Evolutionary conservation across 1,139 yeast genomes (phyloP).

Genomic region (Arxiozyma slooffiae): DNA sequence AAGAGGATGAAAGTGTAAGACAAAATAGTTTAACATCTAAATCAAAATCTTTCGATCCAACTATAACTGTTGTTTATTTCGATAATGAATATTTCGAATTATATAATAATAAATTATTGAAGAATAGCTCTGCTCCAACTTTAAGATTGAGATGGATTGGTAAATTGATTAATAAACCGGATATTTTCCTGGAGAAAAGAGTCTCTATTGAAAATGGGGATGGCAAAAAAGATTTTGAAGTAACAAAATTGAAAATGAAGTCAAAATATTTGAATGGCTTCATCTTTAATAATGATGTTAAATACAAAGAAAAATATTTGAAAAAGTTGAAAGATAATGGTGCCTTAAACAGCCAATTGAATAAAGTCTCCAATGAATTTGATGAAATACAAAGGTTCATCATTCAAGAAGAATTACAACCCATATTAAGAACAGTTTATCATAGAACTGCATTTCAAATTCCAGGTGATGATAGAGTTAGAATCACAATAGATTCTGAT

Average conservation of each 20-base stretch:
- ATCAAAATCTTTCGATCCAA: constrained; percentile 58
- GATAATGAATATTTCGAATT: constrained; percentile 77
- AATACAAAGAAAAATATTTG: constrained; percentile 39
- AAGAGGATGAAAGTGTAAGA: constrained; percentile 31
- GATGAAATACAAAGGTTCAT: constrained; percentile 56
- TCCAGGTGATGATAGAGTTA: constrained; percentile 89
- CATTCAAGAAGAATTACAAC: constrained; percentile 58
- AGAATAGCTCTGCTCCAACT: constrained; percentile 61
- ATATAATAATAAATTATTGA: constrained; percentile 73
- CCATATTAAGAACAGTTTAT: constrained; percentile 76
- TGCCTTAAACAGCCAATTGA: constrained; percentile 41
- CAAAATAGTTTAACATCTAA: constrained; percentile 30
- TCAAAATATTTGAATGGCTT: constrained; percentile 69
- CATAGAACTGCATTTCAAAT: constrained; percentile 95
- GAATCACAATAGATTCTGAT: constrained; percentile 84
- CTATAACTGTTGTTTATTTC: constrained; percentile 76
- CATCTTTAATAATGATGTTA: constrained; percentile 38
- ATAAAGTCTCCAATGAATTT: constrained; percentile 45
- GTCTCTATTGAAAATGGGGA: constrained; percentile 49
- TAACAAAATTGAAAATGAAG: constrained; percentile 52
- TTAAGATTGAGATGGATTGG: constrained; percentile 90
- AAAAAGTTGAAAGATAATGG: constrained; percentile 50
- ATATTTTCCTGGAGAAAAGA: constrained; percentile 71
- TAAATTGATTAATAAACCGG: constrained; percentile 62
- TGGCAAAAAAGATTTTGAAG: constrained; percentile 39